Evolutionary conservation across 2,329 filamentous ascomycete species (phyloP), one percentile per base, ranked within the genome.

Genomic region (Seiridium unicorne): DNA sequence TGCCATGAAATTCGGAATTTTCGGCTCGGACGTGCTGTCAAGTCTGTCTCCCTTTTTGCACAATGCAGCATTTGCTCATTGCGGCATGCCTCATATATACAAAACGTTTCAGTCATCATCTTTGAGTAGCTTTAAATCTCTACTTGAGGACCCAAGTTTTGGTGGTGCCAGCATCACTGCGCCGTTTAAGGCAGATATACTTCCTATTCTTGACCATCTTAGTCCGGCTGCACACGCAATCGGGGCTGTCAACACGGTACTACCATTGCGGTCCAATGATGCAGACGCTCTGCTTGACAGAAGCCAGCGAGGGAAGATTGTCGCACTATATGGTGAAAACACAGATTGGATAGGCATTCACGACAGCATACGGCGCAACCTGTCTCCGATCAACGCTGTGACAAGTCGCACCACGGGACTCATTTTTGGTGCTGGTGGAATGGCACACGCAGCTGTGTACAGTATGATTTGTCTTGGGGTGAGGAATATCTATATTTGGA

Each of bases 281-380:
- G 11, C 38, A 18, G 9, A 32, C 10, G 35, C 53, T 32, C 34
- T 55, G 9, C 38, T 55, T n/a, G 35, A 40, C 26, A 36, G 53
- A n/a, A 44, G 38, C 31, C 26, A 55, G 11, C 11, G 40, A 34
- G 53, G 53, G 13, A n/a, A 36, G 8, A 32, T 55, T 6, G 36
- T 55, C 11, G 53, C 53, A 40, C 53, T 55, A 32, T 55, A 40
- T 42, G 53, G 53, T 2, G 53, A 55, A 4, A 55, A 55, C 18
- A 55, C 53, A 5, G 53, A 55, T 26, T 55, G 53, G 53, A 55
- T 55, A n/a, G 53, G 53, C 6, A 55, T 55, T 9, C 53, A 55
- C 32, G 44, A 36, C 18, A 44, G 53, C 40, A 55, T 55, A 31
- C 53, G 40, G 10, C 35, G 53, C 4, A 55, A 55, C 26, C 10